phyloP scores from a whole-genome alignment of 257 asterid genomes.

The Penstemon barbatus region DNA sequence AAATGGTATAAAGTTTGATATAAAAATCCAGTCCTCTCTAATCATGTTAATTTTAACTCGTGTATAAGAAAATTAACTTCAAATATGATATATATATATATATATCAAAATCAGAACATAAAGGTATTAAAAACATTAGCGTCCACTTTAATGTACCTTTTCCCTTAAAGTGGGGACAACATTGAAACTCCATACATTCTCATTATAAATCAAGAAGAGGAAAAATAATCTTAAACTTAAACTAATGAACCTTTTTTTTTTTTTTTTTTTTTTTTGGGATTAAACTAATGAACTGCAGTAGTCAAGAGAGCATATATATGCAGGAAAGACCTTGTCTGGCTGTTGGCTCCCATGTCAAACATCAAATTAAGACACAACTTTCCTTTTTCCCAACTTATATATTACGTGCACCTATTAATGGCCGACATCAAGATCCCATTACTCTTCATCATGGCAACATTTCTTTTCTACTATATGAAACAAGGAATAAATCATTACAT shows the following conservation, averaged over 20 bases:
- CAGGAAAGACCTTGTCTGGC: background rate
- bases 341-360: background rate
- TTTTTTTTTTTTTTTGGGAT: background rate
- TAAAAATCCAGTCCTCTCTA: too few species aligned
- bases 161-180: too few species aligned
- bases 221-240: background rate
- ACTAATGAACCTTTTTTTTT: background rate
- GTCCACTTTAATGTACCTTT: too few species aligned
- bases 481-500: too few species aligned
- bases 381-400: background rate
- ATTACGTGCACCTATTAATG: background rate
- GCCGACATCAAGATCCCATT: background rate
- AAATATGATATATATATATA: too few species aligned
- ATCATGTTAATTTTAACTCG: too few species aligned
- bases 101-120: too few species aligned
- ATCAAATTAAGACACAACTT: constrained; percentile 13
- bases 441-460: background rate
- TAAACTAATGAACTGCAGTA: background rate
- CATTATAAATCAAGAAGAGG: background rate
- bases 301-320: background rate
- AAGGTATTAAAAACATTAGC: too few species aligned
- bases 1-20: too few species aligned
- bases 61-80: too few species aligned
- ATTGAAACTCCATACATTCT: too few species aligned
- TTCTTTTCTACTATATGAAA: too few species aligned